Conservation (phyloP, 805 yeast species). For the Metschnikowia gruessii region DNA sequence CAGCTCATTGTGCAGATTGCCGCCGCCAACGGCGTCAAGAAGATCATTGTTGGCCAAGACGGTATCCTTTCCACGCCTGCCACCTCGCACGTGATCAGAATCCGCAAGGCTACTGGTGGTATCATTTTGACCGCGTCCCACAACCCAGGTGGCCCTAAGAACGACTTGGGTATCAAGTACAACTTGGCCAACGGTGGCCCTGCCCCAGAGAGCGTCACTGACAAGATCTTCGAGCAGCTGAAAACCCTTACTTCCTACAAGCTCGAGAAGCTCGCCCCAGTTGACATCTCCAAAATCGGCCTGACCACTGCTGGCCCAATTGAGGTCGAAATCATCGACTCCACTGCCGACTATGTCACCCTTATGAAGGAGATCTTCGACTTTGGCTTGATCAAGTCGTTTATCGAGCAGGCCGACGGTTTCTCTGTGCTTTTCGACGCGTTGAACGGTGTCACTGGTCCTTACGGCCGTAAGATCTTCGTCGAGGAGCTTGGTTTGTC, state of each 20-base stretch:
- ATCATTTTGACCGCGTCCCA: constrained; percentile 95
- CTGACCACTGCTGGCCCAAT: constrained; percentile 50
- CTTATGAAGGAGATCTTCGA: constrained; percentile 86
- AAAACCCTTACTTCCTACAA: constrained; percentile 58
- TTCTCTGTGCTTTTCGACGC: constrained; percentile 85
- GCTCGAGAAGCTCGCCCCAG: constrained; percentile 56
- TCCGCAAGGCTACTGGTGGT: constrained; percentile 79
- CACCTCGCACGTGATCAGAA: constrained; percentile 88
- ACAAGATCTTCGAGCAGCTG: constrained; percentile 75
- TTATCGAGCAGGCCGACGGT: constrained; percentile 51
- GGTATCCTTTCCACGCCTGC: constrained; percentile 96
- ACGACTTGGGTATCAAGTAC: constrained; percentile 94
- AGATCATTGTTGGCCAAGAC: constrained; percentile 80
- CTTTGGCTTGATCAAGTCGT: constrained; percentile 71
- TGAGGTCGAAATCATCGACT: constrained; percentile 76
- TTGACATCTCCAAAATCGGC: constrained; percentile 66
- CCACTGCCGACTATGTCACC: constrained; percentile 72
- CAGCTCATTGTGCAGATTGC: constrained; percentile 78
- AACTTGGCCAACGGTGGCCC: constrained; percentile 96
- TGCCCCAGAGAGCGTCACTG: constrained; percentile 93
- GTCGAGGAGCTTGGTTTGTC: constrained; percentile 82
- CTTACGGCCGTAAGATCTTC: constrained; percentile 84
- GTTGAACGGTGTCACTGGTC: constrained; percentile 94
- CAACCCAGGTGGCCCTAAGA: constrained; percentile 94
- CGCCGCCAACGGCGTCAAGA: constrained; percentile 87